These are phyloP conservation scores for Miscanthus lutarioriparius DNA, from an alignment of 176 grass and related monocot genomes.

Conservation along the genomic window DNA sequence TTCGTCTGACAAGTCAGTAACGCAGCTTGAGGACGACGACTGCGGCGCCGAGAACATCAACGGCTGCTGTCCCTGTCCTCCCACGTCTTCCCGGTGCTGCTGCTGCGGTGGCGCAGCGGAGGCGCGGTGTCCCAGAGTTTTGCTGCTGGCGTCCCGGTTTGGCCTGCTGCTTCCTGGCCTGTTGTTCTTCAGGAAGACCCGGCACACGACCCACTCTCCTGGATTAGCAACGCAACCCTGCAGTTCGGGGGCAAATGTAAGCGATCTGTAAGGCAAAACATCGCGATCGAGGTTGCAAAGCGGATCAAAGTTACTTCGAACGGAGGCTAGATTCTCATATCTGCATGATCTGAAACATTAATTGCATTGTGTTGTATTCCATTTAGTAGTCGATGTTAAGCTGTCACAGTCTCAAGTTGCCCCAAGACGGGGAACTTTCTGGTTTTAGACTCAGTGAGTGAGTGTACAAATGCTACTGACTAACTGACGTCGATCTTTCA, in stretches of 20 bases:
- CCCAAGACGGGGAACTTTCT: background rate
- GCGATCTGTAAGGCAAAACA: background rate
- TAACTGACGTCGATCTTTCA: too few species aligned
- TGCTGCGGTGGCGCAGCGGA: background rate
- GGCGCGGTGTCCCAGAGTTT: background rate
- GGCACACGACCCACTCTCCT: constrained; percentile 71
- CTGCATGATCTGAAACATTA: background rate
- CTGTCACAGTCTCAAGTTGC: constrained; percentile 1
- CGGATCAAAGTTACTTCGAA: constrained; percentile 17
- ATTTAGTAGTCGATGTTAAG: background rate
- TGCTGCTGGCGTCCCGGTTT: background rate
- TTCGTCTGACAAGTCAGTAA: constrained; percentile 41
- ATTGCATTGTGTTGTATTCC: too few species aligned
- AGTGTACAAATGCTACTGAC: background rate
- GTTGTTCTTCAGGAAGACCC: constrained; percentile 53
- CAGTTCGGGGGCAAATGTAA: background rate
- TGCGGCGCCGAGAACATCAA: background rate
- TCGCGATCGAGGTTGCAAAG: constrained; percentile 24
- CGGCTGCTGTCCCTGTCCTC: background rate
- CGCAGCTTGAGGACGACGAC: constrained; percentile 59
- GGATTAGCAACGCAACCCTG: constrained; percentile 32
- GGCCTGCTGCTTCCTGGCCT: constrained; percentile 12
- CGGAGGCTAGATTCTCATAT: constrained; percentile 13
- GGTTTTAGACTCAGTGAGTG: too few species aligned
- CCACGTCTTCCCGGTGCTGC: background rate